Base-by-base conservation (phyloP, 768 basidiomycete genomes). In the Leucogyrophana mollusca region DNA sequence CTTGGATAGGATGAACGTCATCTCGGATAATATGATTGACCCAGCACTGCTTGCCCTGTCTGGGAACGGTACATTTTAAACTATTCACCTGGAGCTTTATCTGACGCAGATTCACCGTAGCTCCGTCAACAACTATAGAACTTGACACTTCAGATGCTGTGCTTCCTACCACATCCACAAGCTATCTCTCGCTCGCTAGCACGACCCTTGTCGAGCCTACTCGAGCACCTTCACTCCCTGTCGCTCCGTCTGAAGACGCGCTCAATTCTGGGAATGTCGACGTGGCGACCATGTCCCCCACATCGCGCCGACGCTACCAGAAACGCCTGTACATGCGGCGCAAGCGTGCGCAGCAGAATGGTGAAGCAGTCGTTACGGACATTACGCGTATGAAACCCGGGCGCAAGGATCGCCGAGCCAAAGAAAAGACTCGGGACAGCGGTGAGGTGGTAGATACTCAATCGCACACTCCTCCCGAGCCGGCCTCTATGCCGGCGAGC, bases 301-400 rank as follows among this genome's bases (percentile, higher is more conserved):
- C 53, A 1, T 70, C 76, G 8, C 80, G 80, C 6, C 76, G 81
- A 25, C 79, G 76, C n/a, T 51, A 78, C 18, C 66, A 67, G 47
- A 87, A 87, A 47, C 73, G 85, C 32, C 66, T 89, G 5, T 78
- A 85, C 52, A 89, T 89, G 87, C 80, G 87, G 4, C 76, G 78
- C 22, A 82, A 79, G 58, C 76, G 87, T 34, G 86, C 87, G 3
- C 63, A 69, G 22, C 62, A 69, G 24, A 56, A 58, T 22, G 84
- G 71, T 33, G 60, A 52, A 10, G 57, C 49, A 8, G 62, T 62
- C 6, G 64, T 61, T 41, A 51, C 61, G n/a, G n/a, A 72, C 66
- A 51, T 57, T 77, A 43, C 55, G 57, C 53, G 72, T 57, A 45
- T 74, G 42, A 77, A 66, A 45, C 72, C 76, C 4, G 75, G 76